Percentiles rank a stretch among this genome's conserved stretches.
phyloP scores from a whole-genome alignment of 2,329 filamentous ascomycete species.

The Verticillium alfalfae region DNA sequence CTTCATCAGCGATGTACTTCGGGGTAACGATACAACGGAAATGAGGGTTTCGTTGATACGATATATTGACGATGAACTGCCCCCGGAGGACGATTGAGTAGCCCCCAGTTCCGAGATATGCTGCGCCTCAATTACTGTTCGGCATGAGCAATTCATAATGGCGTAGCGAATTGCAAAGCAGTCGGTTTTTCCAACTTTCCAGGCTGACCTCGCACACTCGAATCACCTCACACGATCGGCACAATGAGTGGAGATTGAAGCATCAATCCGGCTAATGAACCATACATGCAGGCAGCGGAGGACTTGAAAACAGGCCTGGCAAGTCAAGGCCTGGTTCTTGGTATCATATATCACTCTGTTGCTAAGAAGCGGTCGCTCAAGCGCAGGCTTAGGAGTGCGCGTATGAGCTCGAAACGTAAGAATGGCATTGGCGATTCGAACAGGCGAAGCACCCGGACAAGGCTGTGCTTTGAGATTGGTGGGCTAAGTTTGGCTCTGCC shows the following conservation, averaged over 20 bases:
- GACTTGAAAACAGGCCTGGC: too few relatives aligned
- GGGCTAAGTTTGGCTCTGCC: too few relatives aligned
- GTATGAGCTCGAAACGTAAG: too few relatives aligned
- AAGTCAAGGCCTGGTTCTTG: too few relatives aligned
- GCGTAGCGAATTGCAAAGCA: neutral
- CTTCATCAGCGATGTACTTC: conserved; percentile 88
- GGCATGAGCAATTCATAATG: neutral
- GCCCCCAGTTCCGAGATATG: neutral
- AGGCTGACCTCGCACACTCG: neutral
- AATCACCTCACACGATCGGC: neutral
- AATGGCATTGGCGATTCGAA: too few relatives aligned
- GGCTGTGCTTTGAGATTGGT: too few relatives aligned
- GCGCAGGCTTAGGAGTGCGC: too few relatives aligned
- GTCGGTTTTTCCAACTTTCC: neutral
- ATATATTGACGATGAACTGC: conserved; percentile 97
- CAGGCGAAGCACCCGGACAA: too few relatives aligned
- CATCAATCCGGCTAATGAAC: too few relatives aligned
- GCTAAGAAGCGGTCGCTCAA: too few relatives aligned
- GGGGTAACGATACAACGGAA: conserved; percentile 93
- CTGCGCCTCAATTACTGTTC: neutral
- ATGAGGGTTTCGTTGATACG: conserved; percentile 89
- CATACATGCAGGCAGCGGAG: too few relatives aligned
- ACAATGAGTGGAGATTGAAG: neutral
- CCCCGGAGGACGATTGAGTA: conserved; percentile 85
- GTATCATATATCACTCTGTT: too few relatives aligned